These are phyloP conservation scores for Diversispora eburnea DNA, from an alignment of 192 early-diverging fungal genomes.

Conservation along the genomic window DNA sequence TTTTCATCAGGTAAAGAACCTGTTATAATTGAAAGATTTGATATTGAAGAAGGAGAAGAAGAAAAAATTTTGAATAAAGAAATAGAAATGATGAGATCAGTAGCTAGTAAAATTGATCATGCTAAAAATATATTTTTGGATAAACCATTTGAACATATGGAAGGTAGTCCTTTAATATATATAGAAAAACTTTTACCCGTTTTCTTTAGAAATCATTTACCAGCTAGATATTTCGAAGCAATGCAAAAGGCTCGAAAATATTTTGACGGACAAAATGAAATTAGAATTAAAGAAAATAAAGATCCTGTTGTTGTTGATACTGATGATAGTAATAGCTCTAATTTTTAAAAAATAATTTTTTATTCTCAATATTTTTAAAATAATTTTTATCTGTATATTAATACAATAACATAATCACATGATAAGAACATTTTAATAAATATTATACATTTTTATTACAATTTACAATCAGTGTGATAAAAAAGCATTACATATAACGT, in stretches of 20 bases:
- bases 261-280: not conserved
- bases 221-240: not conserved
- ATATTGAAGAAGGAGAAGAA: not conserved
- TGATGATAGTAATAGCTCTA: too few species aligned
- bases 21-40: not conserved
- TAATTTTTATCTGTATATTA: too few species aligned
- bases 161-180: not conserved
- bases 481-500: too few species aligned
- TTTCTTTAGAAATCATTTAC: not conserved
- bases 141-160: not conserved
- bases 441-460: too few species aligned
- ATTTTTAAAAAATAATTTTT: too few species aligned
- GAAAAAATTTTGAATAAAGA: not conserved
- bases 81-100: too few species aligned
- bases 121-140: not conserved
- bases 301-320: too few species aligned
- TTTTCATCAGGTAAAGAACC: not conserved
- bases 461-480: too few species aligned
- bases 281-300: too few species aligned
- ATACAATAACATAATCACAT: too few species aligned
- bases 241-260: not conserved
- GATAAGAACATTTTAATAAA: too few species aligned
- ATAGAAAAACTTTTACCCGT: not conserved
- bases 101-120: not conserved
- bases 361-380: too few species aligned